Conservation (phyloP, 1,284 basidiomycete genomes). For the Malassezia dermatis region DNA sequence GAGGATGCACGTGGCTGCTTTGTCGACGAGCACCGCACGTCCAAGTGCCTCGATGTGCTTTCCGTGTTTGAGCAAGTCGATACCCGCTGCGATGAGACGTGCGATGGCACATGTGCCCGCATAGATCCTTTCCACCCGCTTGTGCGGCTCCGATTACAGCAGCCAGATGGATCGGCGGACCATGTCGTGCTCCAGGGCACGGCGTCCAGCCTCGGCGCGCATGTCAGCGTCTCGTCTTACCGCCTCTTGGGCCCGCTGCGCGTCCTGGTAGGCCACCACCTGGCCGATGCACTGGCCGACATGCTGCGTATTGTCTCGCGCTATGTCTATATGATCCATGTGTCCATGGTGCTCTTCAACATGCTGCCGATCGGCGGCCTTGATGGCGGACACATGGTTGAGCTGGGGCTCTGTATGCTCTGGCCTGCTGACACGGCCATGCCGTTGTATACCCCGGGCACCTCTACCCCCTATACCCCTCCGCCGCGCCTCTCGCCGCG, state of each 20-base stretch:
- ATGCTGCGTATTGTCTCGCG: neutral
- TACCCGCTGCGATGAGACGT: neutral
- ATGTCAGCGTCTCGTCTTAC: neutral
- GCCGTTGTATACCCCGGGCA: neutral
- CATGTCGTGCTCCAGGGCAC: constrained; percentile 11
- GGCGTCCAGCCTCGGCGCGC: neutral
- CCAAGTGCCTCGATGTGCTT: constrained; percentile 8
- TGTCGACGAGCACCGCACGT: neutral
- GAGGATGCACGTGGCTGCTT: constrained; percentile 1
- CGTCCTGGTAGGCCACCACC: neutral
- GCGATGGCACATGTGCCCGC: constrained; percentile 6
- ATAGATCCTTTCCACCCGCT: constrained; percentile 1
- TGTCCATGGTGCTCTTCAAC: constrained; percentile 17
- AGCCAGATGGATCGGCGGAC: neutral
- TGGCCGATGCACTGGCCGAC: neutral
- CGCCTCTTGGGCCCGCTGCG: neutral
- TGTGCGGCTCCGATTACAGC: neutral
- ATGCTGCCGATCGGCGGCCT: constrained; percentile 18
- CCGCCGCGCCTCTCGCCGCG: neutral
- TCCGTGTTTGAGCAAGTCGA: neutral
- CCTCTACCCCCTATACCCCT: neutral
- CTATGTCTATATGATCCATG: constrained; percentile 8
- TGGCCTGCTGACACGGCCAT: neutral
- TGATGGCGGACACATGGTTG: constrained; percentile 12
- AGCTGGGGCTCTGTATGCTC: neutral